Base-by-base conservation (phyloP, 176 grass and related monocot species). In the Oryza brachyantha region DNA sequence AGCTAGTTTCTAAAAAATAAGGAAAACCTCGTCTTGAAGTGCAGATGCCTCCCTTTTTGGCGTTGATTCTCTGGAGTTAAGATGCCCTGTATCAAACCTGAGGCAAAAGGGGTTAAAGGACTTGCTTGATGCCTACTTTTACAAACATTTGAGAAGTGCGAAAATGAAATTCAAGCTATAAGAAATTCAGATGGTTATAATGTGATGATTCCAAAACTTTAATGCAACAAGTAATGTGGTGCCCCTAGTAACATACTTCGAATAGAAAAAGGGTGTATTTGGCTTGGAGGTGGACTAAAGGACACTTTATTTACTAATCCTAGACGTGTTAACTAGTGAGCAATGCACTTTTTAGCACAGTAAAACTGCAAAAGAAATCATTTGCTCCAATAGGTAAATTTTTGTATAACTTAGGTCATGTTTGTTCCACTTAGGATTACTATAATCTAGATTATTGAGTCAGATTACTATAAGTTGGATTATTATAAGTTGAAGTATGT, bases 21-120 rank as follows among this genome's bases (percentile, higher is more conserved):
- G 29, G 41, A 85, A 79, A 79, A 99, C 96, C 96, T 99, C 96
- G 85, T 99, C 96, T 66, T 95, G 96, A 84, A 99, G 88, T 21
- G 90, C 86, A 46, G 96, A 96, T 78, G 86, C 67, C 85, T 96
- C 80, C 72, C 84, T 89, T 61, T 84, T 80, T 73, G 91, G 77
- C 17, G 81, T 88, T 76, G 92, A 72, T 75, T 93, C 92, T 79
- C 85, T 87, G 26, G 76, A 83, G 73, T 81, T 99, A 64, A 84
- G 74, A 48, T 87, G 81, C 4, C 60, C 81, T 9, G 86, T 29
- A 67, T 86, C 86, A 72, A 91, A 94, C 81, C 92, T 94, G 84
- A 60, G 81, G 68, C 29, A 85, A n/a, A 37, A 75, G 31, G 28
- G 40, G 58, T 65, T 65, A 10, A 84, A 66, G 27, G 68, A 36